These are phyloP conservation scores for Helianthus tuberosus DNA, from an alignment of 129 eudicot species.

Conservation along the genomic window DNA sequence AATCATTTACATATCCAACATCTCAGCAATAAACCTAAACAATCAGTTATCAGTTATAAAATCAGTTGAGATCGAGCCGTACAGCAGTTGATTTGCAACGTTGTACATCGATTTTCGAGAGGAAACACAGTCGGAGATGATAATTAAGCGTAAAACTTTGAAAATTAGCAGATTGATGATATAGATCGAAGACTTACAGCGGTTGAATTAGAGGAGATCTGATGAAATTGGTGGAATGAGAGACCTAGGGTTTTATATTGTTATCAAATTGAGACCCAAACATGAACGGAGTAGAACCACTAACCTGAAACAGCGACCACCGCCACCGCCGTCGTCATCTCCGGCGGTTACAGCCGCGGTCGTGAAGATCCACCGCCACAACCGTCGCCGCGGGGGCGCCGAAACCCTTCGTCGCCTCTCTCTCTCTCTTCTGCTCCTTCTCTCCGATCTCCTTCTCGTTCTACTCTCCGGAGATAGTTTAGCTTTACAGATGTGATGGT, in stretches of 20 bases:
- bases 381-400: too few species aligned
- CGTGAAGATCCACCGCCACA: too few species aligned
- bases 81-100: constrained; percentile 9
- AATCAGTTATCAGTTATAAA: neutral
- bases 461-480: too few species aligned
- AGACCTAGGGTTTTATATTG: constrained; percentile 22
- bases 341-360: too few species aligned
- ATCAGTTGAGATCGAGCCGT: constrained; percentile 25
- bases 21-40: neutral
- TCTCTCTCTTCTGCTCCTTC: too few species aligned
- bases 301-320: too few species aligned
- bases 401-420: too few species aligned
- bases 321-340: too few species aligned
- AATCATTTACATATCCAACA: neutral
- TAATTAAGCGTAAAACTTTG: constrained; percentile 5
- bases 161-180: neutral
- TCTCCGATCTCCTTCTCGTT: too few species aligned
- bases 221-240: neutral
- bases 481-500: too few species aligned
- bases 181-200: constrained; percentile 27
- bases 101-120: constrained; percentile 1
- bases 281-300: too few species aligned
- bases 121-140: constrained; percentile 1
- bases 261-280: too few species aligned
- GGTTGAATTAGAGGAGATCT: constrained; percentile 8